Percentiles rank a stretch among this genome's conserved stretches.
These are phyloP conservation scores for Trichosanthes cucumerina DNA, from an alignment of 306 rosid species.

Conservation along the genomic window DNA sequence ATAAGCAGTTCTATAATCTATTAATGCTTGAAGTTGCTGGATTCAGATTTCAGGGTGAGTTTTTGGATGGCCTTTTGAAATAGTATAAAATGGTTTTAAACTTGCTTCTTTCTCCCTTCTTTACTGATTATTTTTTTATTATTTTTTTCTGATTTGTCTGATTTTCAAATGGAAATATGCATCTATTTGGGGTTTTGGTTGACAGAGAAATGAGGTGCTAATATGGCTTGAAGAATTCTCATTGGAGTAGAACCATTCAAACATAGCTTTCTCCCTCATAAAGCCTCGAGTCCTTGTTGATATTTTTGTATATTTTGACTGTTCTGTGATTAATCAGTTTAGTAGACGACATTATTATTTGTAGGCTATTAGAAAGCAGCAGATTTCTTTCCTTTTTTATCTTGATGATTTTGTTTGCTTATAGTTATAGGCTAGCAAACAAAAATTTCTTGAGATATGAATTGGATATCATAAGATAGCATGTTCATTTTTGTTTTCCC, in stretches of 20 bases:
- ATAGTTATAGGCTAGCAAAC: neutral
- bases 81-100: too few species aligned
- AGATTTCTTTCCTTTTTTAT: neutral
- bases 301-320: neutral
- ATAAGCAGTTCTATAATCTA: neutral
- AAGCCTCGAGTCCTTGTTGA: neutral
- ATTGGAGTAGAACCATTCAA: conserved; percentile 35
- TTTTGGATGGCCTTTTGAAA: neutral
- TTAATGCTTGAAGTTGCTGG: neutral
- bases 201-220: conserved; percentile 81
- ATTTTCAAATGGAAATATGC: neutral
- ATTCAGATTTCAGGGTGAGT: neutral
- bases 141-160: neutral
- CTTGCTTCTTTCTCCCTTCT: neutral
- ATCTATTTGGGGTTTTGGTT: conserved; percentile 20
- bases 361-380: neutral
- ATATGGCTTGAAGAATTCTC: conserved; percentile 77
- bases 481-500: neutral
- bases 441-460: neutral
- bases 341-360: neutral
- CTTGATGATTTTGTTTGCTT: neutral
- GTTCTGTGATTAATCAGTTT: neutral
- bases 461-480: neutral
- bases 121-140: too few species aligned
- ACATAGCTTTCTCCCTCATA: neutral